These are phyloP conservation scores for Aspergillus eucalypticola DNA, from an alignment of 2,329 filamentous ascomycete species.

Conservation along the genomic window DNA sequence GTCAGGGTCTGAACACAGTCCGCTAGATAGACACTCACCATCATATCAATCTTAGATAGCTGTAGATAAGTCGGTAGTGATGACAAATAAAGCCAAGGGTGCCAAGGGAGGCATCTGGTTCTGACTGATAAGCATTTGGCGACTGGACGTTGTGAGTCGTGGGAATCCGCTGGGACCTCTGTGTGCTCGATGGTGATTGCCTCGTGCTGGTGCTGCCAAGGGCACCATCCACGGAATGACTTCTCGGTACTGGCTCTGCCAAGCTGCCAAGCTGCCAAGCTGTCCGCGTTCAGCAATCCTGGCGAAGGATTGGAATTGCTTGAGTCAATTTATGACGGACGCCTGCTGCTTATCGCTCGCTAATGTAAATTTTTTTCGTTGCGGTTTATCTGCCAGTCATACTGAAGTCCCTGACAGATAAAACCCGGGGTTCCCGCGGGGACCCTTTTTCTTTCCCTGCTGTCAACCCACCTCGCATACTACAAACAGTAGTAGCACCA, in stretches of 20 bases:
- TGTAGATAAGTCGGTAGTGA: neutral
- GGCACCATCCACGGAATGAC: constrained; percentile 3
- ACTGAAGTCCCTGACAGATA: neutral
- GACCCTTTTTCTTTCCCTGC: neutral
- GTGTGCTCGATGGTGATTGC: neutral
- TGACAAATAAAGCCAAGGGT: neutral
- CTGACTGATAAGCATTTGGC: neutral
- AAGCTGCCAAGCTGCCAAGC: constrained; percentile 7
- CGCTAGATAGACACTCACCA: neutral
- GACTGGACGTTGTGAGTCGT: neutral
- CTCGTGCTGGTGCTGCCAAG: constrained; percentile 3
- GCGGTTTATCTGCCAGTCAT: neutral
- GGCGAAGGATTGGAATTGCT: neutral
- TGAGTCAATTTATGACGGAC: neutral
- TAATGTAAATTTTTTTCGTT: neutral
- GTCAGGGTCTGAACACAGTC: neutral
- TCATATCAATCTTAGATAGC: neutral
- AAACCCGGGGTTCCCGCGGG: constrained; percentile 1
- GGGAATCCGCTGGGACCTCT: neutral
- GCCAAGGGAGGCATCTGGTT: neutral
- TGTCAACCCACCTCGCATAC: neutral
- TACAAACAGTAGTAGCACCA: neutral
- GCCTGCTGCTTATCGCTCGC: too few relatives aligned
- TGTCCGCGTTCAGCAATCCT: neutral
- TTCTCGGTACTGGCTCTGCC: neutral